phyloP scores from a whole-genome alignment of 1,284 basidiomycete genomes.

The Takashimella tepidaria region DNA sequence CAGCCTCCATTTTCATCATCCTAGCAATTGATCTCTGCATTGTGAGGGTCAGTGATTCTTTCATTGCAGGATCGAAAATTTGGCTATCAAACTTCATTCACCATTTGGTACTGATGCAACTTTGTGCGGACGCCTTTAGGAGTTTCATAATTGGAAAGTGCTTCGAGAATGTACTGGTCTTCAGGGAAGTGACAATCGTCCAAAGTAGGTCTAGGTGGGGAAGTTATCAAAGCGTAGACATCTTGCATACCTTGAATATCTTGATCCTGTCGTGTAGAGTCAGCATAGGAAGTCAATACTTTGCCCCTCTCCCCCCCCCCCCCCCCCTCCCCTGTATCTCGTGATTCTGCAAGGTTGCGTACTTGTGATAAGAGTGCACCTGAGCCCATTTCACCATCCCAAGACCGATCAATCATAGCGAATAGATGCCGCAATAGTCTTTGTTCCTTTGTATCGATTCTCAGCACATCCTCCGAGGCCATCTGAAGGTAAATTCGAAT shows the following conservation, averaged over 20 bases:
- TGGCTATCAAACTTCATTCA: slow-evolving; percentile 17
- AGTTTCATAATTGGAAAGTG: slow-evolving; percentile 24
- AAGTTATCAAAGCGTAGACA: slow-evolving; percentile 30
- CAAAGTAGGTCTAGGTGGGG: slow-evolving; percentile 22
- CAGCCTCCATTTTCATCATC: slow-evolving; percentile 40
- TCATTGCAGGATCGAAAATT: too few species aligned
- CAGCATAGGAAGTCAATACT: background rate
- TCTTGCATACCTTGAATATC: slow-evolving; percentile 22
- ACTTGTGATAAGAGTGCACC: background rate
- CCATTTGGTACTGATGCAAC: slow-evolving; percentile 39
- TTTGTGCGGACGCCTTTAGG: slow-evolving; percentile 28
- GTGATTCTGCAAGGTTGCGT: background rate
- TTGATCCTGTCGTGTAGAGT: background rate
- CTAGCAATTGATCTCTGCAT: slow-evolving; percentile 32
- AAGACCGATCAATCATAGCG: background rate
- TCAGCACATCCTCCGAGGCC: background rate
- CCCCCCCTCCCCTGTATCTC: too few species aligned
- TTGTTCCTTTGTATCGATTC: background rate
- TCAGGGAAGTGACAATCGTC: slow-evolving; percentile 4
- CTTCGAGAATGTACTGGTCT: slow-evolving; percentile 23
- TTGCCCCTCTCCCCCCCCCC: too few species aligned
- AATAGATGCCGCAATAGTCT: background rate
- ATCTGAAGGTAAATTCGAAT: background rate
- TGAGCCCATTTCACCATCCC: background rate
- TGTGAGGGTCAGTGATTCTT: too few species aligned